Percentiles rank a stretch among this genome's conserved stretches.
These are phyloP conservation scores for Monascus purpureus DNA, from an alignment of 495 filamentous ascomycete species.

Conservation along the genomic window DNA sequence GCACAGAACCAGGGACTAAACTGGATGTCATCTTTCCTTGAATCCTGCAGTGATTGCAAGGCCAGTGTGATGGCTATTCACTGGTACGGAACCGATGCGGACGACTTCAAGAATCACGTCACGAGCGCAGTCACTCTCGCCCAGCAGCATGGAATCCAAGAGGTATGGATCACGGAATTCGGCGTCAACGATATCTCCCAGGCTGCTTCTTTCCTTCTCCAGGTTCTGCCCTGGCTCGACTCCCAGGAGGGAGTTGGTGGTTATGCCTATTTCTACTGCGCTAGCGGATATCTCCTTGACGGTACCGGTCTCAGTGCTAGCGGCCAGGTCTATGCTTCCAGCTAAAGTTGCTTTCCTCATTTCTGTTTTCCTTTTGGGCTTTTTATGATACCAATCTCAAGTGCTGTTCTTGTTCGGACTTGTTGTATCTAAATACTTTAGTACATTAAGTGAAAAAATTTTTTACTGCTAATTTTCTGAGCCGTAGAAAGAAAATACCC, in stretches of 20 bases:
- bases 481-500: no score
- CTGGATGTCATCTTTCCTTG: conserved; percentile 49
- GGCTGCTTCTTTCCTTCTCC: conserved; percentile 36
- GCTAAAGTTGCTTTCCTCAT: no score
- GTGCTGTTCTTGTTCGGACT: no score
- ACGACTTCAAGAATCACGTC: conserved; percentile 47
- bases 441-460: no score
- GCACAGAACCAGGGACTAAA: conserved; percentile 36
- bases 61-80: conserved; percentile 55
- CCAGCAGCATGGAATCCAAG: conserved; percentile 29
- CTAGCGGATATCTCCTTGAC: conserved; percentile 20
- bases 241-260: conserved; percentile 45
- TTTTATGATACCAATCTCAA: no score
- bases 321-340: conserved; percentile 12
- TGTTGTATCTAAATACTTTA: no score
- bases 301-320: conserved; percentile 11
- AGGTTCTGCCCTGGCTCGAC: conserved; percentile 55
- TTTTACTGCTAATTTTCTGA: no score
- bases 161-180: conserved; percentile 79
- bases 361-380: no score
- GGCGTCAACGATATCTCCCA: conserved; percentile 22
- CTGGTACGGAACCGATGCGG: conserved; percentile 45
- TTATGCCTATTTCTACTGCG: conserved; percentile 71
- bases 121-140: conserved; percentile 33
- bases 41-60: conserved; percentile 43